Evolutionary conservation across 2,329 filamentous ascomycete genomes (phyloP).

Genomic region (Blastomyces parvus): DNA sequence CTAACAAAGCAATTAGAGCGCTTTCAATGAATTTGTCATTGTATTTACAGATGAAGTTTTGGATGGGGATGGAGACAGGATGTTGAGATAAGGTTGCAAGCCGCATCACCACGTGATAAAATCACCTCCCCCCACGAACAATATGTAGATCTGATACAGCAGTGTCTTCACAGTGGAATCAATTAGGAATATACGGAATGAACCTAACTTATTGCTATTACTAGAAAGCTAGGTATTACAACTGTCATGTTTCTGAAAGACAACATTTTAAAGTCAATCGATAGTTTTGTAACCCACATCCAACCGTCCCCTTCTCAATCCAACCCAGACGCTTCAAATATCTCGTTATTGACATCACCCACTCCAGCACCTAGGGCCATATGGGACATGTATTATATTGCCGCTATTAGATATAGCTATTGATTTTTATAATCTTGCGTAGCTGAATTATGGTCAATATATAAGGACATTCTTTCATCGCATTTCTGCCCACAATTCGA

Average conservation of each 20-base stretch:
- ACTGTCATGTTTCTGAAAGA: background rate
- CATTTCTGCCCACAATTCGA: too few relatives aligned
- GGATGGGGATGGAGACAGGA: background rate
- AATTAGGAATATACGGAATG: background rate
- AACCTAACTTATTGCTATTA: background rate
- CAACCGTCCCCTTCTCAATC: background rate
- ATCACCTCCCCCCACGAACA: background rate
- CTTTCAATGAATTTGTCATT: background rate
- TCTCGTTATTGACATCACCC: background rate
- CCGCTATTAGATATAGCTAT: too few relatives aligned
- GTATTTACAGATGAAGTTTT: background rate
- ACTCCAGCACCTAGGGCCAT: background rate
- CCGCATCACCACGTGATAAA: background rate
- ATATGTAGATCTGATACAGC: too few relatives aligned
- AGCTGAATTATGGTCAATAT: too few relatives aligned
- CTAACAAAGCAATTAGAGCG: background rate
- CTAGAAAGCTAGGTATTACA: background rate
- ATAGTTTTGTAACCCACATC: background rate
- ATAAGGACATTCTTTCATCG: too few relatives aligned
- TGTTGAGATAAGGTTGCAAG: background rate
- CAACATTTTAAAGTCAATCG: background rate
- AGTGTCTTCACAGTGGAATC: background rate
- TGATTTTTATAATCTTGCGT: too few relatives aligned
- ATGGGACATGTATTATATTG: background rate
- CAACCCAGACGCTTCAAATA: background rate